Conservation (phyloP, 108 stramenopile genomes). For the Nitzschia sp. region DNA sequence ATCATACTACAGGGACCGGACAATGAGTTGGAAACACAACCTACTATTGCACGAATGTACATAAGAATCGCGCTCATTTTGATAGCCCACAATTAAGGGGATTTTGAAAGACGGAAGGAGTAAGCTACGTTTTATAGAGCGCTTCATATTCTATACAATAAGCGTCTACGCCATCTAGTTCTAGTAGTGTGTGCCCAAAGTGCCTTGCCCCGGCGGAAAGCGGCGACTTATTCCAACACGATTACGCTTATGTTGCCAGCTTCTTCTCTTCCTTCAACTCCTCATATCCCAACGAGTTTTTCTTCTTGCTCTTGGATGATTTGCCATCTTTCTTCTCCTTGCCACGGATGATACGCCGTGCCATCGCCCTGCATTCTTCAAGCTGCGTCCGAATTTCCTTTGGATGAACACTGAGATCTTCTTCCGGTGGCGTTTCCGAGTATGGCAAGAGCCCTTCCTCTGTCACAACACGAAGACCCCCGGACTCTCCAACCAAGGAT, state of each 20-base stretch:
- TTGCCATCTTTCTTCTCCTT: constrained; percentile 37
- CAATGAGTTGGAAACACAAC: no score
- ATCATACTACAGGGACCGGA: background rate
- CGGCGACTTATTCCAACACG: no score
- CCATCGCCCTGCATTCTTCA: constrained; percentile 70
- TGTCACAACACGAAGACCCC: constrained; percentile 59
- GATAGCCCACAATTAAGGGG: background rate
- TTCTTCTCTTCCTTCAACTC: constrained; percentile 26
- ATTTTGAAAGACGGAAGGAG: background rate
- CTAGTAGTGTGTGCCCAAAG: no score
- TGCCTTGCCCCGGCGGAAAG: background rate
- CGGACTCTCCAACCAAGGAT: constrained; percentile 71
- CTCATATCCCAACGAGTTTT: background rate
- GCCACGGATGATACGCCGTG: constrained; percentile 62
- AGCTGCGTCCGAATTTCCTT: constrained; percentile 55
- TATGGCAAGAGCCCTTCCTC: constrained; percentile 55
- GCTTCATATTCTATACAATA: background rate
- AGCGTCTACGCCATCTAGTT: background rate
- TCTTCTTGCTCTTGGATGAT: constrained; percentile 11
- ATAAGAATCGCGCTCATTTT: background rate
- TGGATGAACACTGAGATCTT: constrained; percentile 42
- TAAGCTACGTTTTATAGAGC: background rate
- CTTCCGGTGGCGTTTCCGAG: constrained; percentile 39
- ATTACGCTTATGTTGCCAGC: constrained; percentile 2
- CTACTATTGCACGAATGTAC: background rate